A percentile compares a stretch with the other conserved stretches of the same genome.
Evolutionary conservation across 306 rosid genomes (phyloP).

Genomic region (Castanea sativa): DNA sequence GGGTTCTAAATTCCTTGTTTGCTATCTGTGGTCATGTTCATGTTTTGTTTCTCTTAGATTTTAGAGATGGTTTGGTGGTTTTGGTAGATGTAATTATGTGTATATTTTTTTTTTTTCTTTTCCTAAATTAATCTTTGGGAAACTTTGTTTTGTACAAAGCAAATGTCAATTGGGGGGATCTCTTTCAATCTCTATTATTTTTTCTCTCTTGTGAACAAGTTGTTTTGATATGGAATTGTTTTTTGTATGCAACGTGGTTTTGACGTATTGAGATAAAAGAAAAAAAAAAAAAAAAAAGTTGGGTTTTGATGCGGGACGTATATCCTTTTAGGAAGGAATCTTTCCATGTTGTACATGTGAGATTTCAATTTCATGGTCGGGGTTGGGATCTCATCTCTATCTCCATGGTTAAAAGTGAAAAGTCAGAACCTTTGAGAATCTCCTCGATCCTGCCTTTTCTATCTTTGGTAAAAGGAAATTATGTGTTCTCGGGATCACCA

Average conservation of each 20-base stretch:
- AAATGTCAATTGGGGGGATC: constrained; percentile 5
- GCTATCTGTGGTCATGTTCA: background rate
- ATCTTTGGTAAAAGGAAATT: background rate
- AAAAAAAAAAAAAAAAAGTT: background rate
- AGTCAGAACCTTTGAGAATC: constrained; percentile 1
- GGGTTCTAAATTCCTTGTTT: background rate
- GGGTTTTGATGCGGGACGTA: too few relatives aligned
- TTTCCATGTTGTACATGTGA: background rate
- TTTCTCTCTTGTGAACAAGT: background rate
- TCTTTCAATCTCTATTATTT: background rate
- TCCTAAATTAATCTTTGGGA: background rate
- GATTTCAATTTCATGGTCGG: background rate
- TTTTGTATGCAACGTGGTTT: background rate
- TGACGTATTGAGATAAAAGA: background rate
- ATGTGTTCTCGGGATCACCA: constrained; percentile 21
- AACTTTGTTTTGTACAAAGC: constrained; percentile 22
- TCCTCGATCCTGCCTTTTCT: background rate
- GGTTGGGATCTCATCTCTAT: background rate
- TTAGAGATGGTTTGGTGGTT: constrained; percentile 20
- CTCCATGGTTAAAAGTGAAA: background rate
- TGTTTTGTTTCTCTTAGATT: background rate
- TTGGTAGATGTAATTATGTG: constrained; percentile 39
- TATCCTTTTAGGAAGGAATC: background rate
- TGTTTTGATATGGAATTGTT: background rate
- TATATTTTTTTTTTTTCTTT: background rate